Percentiles rank a stretch among this genome's conserved stretches.
Evolutionary conservation across 1,284 basidiomycete species (phyloP).

Genomic region (Melanopsichium pennsylvanicum): DNA sequence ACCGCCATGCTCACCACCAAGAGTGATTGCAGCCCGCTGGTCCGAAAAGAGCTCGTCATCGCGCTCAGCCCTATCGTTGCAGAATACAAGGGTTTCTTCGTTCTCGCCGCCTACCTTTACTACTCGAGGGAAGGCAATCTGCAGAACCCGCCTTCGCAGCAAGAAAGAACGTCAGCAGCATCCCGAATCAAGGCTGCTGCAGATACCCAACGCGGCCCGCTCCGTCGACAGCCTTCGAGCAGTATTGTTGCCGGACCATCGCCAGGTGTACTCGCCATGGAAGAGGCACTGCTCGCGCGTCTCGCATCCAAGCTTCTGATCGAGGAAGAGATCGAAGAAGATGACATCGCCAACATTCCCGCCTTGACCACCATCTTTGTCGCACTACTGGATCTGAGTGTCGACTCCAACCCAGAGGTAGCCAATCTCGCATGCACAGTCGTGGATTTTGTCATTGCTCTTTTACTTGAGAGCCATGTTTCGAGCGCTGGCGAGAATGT

Average conservation of each 20-base stretch:
- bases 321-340: conserved; percentile 76
- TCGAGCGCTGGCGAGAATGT: conserved; percentile 64
- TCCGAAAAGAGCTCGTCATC: conserved; percentile 90
- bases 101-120: conserved; percentile 93
- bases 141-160: conserved; percentile 15
- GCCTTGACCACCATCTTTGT: conserved; percentile 93
- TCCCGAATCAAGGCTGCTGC: conserved; percentile 5
- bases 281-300: conserved; percentile 74
- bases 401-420: conserved; percentile 92
- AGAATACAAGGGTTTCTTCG: conserved; percentile 95
- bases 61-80: conserved; percentile 91
- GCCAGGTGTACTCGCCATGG: conserved; percentile 19
- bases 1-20: conserved; percentile 75
- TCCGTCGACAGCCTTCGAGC: conserved; percentile 10
- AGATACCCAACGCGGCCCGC: conserved; percentile 7
- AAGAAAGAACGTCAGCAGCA: conserved; percentile 10
- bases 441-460: conserved; percentile 88
- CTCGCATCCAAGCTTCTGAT: conserved; percentile 76
- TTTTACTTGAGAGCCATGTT: conserved; percentile 87
- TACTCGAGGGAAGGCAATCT: conserved; percentile 73
- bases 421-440: conserved; percentile 88
- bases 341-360: conserved; percentile 78
- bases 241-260: conserved; percentile 13
- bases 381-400: conserved; percentile 85
- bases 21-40: conserved; percentile 94